phyloP scores from a whole-genome alignment of 805 yeast species.

The Cyberlindnera nakhonratchasimensis region DNA sequence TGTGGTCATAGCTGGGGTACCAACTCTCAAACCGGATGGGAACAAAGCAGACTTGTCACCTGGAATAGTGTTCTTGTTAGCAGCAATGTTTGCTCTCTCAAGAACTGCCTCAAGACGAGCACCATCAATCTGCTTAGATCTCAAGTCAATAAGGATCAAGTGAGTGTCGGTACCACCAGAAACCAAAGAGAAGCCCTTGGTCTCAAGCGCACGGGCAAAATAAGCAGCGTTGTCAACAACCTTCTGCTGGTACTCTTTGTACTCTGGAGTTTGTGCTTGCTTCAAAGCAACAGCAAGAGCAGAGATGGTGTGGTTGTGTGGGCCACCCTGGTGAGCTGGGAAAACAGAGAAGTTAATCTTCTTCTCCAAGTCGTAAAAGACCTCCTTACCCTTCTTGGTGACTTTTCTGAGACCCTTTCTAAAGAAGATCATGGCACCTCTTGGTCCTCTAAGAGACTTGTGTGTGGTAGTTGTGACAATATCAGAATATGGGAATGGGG shows the following conservation, averaged over 20 bases:
- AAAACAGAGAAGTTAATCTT: slow-evolving; percentile 97
- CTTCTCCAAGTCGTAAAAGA: slow-evolving; percentile 86
- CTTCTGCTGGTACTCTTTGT: slow-evolving; percentile 82
- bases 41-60: slow-evolving; percentile 94
- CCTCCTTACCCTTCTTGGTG: slow-evolving; percentile 89
- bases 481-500: slow-evolving; percentile 96
- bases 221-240: slow-evolving; percentile 86
- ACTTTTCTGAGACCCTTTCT: slow-evolving; percentile 91
- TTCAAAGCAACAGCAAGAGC: slow-evolving; percentile 96
- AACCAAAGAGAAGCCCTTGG: slow-evolving; percentile 75
- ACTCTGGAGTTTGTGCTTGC: slow-evolving; percentile 90
- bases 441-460: slow-evolving; percentile 98
- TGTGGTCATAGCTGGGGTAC: slow-evolving; percentile 95
- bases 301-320: slow-evolving; percentile 98
- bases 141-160: slow-evolving; percentile 86
- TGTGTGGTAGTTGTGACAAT: slow-evolving; percentile 98
- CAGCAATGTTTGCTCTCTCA: slow-evolving; percentile 91
- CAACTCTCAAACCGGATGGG: slow-evolving; percentile 95
- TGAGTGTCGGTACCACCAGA: slow-evolving; percentile 97
- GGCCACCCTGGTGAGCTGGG: slow-evolving; percentile 99
- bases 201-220: slow-evolving; percentile 70
- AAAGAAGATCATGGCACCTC: slow-evolving; percentile 99
- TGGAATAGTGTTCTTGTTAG: slow-evolving; percentile 96
- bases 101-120: slow-evolving; percentile 95
- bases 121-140: slow-evolving; percentile 90